Percentiles rank a stretch among this genome's conserved stretches.
phyloP scores from a whole-genome alignment of 2,329 filamentous ascomycete species.

The Fusarium abutilonis region DNA sequence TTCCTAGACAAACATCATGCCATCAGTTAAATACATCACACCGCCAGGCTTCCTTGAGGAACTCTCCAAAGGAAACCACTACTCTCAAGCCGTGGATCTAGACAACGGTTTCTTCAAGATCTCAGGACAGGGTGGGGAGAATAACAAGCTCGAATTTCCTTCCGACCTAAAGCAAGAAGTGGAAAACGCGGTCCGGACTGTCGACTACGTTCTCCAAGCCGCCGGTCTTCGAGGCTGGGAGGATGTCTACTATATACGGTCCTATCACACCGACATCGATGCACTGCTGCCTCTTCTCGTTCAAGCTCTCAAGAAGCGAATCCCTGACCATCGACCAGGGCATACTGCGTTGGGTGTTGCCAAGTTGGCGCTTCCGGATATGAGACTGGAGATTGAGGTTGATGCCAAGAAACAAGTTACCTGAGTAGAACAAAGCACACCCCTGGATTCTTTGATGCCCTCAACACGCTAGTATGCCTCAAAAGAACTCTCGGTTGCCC shows the following conservation, averaged over 20 bases:
- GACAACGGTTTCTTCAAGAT: constrained; percentile 41
- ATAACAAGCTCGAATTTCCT: constrained; percentile 28
- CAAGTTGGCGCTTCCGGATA: constrained; percentile 31
- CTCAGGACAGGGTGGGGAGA: constrained; percentile 41
- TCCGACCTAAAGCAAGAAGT: constrained; percentile 23
- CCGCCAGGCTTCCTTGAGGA: constrained; percentile 11
- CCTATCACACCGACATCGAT: constrained; percentile 40
- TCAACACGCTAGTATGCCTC: too few species aligned
- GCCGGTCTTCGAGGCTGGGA: constrained; percentile 43
- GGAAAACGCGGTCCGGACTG: constrained; percentile 38
- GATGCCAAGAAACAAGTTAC: constrained; percentile 23
- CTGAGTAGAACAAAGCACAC: constrained; percentile 28
- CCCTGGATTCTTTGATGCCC: too few species aligned
- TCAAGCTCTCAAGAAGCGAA: constrained; percentile 19
- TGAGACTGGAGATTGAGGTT: constrained; percentile 41
- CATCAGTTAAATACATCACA: constrained; percentile 17
- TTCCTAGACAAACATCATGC: not conserved
- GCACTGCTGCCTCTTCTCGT: constrained; percentile 16
- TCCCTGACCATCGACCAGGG: constrained; percentile 30
- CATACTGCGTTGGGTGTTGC: constrained; percentile 16
- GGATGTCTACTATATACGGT: constrained; percentile 43
- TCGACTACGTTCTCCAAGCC: constrained; percentile 39
- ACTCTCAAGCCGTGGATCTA: constrained; percentile 41
- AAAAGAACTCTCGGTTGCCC: too few species aligned
- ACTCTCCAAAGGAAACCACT: constrained; percentile 29